phyloP scores from a whole-genome alignment of 2,329 filamentous ascomycete genomes.

The Trichoderma citrinoviride region DNA sequence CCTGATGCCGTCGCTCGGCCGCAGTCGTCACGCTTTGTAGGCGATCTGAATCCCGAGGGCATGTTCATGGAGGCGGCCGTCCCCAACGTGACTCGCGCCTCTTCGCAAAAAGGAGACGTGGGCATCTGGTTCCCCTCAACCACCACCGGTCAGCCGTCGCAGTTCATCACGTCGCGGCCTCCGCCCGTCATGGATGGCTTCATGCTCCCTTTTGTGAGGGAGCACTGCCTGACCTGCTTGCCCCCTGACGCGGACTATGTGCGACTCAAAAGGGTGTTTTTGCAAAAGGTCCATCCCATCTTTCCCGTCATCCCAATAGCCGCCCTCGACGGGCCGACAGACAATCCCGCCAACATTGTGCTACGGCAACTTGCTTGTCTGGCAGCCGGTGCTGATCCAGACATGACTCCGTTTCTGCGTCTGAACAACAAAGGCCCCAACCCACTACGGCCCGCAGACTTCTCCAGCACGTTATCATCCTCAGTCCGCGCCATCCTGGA shows the following conservation, averaged over 20 bases:
- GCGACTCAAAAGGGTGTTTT: slow-evolving; percentile 46
- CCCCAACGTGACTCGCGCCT: slow-evolving; percentile 33
- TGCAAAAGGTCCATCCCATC: slow-evolving; percentile 54
- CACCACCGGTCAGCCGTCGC: slow-evolving; percentile 32
- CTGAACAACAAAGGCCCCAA: slow-evolving; percentile 40
- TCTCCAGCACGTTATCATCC: slow-evolving; percentile 47
- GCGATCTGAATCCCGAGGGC: slow-evolving; percentile 59
- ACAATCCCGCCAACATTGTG: slow-evolving; percentile 42
- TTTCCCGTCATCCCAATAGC: slow-evolving; percentile 50
- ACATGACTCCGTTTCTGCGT: slow-evolving; percentile 45
- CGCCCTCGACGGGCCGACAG: slow-evolving; percentile 32
- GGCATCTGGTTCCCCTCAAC: slow-evolving; percentile 52
- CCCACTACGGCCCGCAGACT: slow-evolving; percentile 46
- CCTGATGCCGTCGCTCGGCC: slow-evolving; percentile 26
- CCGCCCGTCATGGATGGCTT: slow-evolving; percentile 42
- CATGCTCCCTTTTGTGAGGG: slow-evolving; percentile 43
- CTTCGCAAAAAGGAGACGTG: slow-evolving; percentile 51
- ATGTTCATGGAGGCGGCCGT: slow-evolving; percentile 56
- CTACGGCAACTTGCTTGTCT: slow-evolving; percentile 55
- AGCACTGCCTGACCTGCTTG: slow-evolving; percentile 47
- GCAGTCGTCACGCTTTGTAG: slow-evolving; percentile 50
- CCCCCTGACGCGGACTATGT: slow-evolving; percentile 48
- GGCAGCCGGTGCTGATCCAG: slow-evolving; percentile 51
- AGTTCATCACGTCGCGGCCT: slow-evolving; percentile 40
- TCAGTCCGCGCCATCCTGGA: slow-evolving; percentile 51